Percentiles rank a stretch among this genome's conserved stretches.
These are phyloP conservation scores for Blastocystis hominis DNA, from an alignment of 352 stramenopile species.

Conservation along the genomic window DNA sequence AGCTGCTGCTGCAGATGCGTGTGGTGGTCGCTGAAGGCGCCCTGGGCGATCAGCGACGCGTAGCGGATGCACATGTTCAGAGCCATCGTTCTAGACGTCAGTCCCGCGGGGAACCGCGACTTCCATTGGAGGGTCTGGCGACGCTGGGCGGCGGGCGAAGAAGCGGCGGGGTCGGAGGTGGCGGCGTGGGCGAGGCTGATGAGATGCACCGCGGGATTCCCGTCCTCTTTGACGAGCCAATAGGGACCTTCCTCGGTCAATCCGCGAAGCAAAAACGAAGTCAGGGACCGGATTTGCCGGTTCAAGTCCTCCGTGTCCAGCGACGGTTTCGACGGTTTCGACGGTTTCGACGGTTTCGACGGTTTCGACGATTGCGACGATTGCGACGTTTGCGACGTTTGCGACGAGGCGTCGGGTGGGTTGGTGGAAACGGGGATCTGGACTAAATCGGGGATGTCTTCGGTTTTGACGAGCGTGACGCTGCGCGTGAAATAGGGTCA, in stretches of 20 bases:
- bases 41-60: not conserved
- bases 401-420: too few species aligned
- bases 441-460: not conserved
- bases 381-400: not conserved
- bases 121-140: not conserved
- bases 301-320: not conserved
- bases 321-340: not conserved
- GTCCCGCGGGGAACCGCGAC: not conserved
- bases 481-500: not conserved
- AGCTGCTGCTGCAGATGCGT: not conserved
- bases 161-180: too few species aligned
- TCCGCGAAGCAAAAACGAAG: not conserved
- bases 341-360: too few species aligned
- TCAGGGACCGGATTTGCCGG: not conserved
- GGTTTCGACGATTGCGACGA: too few species aligned
- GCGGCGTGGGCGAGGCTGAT: not conserved
- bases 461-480: not conserved
- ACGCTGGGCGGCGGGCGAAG: too few species aligned
- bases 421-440: not conserved
- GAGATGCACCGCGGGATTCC: not conserved
- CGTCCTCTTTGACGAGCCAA: constrained; percentile 19
- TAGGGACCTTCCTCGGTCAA: not conserved
- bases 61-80: constrained; percentile 1
- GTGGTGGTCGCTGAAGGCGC: not conserved
- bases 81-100: not conserved